Evolutionary conservation across 768 basidiomycete species (phyloP), one percentile per base, ranked within the genome.

Genomic region (Russula foetens): DNA sequence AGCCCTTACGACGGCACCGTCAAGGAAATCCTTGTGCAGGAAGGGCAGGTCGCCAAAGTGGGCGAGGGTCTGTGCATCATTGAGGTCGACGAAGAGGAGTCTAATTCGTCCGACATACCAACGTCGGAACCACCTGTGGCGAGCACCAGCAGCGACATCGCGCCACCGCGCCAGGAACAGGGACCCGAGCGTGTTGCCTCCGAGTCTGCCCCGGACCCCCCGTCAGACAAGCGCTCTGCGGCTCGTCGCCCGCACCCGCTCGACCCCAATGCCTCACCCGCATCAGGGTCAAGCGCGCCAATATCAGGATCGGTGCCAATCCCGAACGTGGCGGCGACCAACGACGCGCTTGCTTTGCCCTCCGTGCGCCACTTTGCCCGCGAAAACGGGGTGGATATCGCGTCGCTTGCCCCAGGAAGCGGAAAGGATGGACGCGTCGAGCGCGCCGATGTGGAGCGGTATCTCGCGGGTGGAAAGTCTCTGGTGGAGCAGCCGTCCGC

Each of bases 11-110:
- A 92, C 44, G 92, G 92, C 6, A 75, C 84, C 33, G 75, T 94
- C 49, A 84, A 80, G 62, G 79, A 88, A 63, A 72, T 93, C 7
- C 76, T 90, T 1, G 90, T 92, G 19, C 74, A 84, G 64, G 90
- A 91, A 69, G 92, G 92, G 21, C 82, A 90, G 69, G 79, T 93
- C 19, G 90, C 89, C 21, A 90, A 90, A 68, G 92, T 93, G 19
- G 91, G 92, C 33, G 74, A 80, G 21, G 84, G 83, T 11, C 76
- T 94, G 2, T 94, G 91, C 71, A 66, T 84, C 12, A 91, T 94
- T 53, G 90, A 92, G 66, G 84, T 85, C n/a, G 86, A 88, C 15
- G 84, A 84, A 59, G 86, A 85, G 46, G 71, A 48, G 0, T 39
- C 59, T n/a, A 61, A 53, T 7, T 66, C 67, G 15, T 58, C 56